Evolutionary conservation across 2,329 filamentous ascomycete species (phyloP).

Genomic region (Ophiocordyceps camponoti-floridani): DNA sequence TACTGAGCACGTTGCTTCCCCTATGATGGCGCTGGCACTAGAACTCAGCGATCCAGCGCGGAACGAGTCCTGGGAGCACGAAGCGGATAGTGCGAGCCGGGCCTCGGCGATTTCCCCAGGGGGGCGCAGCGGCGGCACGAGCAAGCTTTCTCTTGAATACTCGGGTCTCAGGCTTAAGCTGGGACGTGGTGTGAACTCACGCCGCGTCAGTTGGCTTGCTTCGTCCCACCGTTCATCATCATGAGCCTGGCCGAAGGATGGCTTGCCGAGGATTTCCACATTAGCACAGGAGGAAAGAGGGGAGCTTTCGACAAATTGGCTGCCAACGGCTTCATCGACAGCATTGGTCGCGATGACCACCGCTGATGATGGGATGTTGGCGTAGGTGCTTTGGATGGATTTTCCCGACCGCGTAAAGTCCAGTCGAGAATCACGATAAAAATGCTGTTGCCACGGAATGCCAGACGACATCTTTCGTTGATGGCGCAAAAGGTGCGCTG

Average conservation of each 20-base stretch:
- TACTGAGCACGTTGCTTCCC: constrained; percentile 22
- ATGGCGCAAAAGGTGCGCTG: constrained; percentile 10
- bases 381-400: background rate
- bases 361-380: background rate
- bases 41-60: constrained; percentile 36
- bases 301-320: constrained; percentile 20
- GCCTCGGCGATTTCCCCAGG: constrained; percentile 28
- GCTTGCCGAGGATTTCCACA: constrained; percentile 31
- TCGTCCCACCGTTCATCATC: constrained; percentile 11
- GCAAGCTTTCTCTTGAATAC: constrained; percentile 43
- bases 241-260: constrained; percentile 21
- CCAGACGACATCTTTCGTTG: background rate
- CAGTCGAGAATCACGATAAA: background rate
- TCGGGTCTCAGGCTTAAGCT: constrained; percentile 16
- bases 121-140: constrained; percentile 36
- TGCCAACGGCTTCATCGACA: background rate
- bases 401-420: background rate
- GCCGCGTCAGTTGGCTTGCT: constrained; percentile 35
- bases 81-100: constrained; percentile 27
- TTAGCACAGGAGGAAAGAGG: constrained; percentile 28
- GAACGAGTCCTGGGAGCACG: constrained; percentile 33
- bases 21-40: constrained; percentile 31
- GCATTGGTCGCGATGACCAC: background rate
- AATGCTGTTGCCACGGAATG: background rate
- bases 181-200: constrained; percentile 17